Evolutionary conservation across 2,329 filamentous ascomycete genomes (phyloP), one percentile per base, ranked within the genome.

Genomic region (Fusarium pseudoanthophilum): DNA sequence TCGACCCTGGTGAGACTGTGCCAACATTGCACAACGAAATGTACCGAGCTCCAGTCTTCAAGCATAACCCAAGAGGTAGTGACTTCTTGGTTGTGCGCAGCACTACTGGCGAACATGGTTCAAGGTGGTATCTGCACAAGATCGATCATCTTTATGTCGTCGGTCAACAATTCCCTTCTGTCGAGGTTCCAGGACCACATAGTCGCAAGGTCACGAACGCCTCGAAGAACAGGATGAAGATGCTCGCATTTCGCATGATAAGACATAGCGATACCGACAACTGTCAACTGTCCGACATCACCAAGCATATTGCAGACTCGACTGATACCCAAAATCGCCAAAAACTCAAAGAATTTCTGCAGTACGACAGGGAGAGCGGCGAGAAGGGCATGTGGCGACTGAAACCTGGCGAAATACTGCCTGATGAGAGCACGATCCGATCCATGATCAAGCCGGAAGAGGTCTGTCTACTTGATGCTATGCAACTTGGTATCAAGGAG

Each of bases 151-250:
- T 99, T 11, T 95, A 93, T 78, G 92, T 94, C 24, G 96, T 97
- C 30, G 96, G 96, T 11, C 96, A 99, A 80, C 92, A 95, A 63
- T 95, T 98, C 78, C 96, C 96, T 2, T 94, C 93, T 0, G 91
- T 95, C 36, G 95, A 98, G 78, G 93, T 99, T 10, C 96, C 96
- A 7, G 95, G 95, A 1, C 95, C 95, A 6, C 95, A 98, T 80
- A 97, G 95, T 42, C 89, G 96, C 69, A 97, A 96, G 81, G 95
- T 98, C 36, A 99, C 96, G 0, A 97, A 97, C 64, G 95, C 95
- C n/a, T 92, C 94, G 40, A 99, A 99, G 85, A 97, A 96, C 82
- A 91, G 96, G 40, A 91, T 99, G 82, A 97, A 96, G 85, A 98
- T 98, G 92, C 91, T 99, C 43, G 93, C 95, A 1, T 98, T 94